Evolutionary conservation across 768 basidiomycete genomes (phyloP).

Genomic region (Calvatia gigantea): DNA sequence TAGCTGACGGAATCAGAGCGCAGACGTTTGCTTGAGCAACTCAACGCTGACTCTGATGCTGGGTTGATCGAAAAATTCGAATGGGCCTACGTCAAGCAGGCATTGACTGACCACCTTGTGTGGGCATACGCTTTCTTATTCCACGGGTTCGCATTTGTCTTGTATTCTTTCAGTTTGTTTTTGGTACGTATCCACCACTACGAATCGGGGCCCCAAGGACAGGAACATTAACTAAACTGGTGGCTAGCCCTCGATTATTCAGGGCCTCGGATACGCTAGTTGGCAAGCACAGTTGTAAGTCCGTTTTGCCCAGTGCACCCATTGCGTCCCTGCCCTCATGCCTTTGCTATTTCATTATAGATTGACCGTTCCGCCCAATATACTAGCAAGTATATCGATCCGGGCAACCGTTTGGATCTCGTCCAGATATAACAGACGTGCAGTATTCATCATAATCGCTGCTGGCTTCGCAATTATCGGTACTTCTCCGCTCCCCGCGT

Average conservation of each 20-base stretch:
- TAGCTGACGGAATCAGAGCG: constrained; percentile 55
- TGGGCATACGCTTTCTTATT: constrained; percentile 61
- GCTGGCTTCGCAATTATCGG: constrained; percentile 51
- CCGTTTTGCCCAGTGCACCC: neutral
- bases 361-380: constrained; percentile 59
- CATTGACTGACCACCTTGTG: constrained; percentile 53
- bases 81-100: constrained; percentile 55
- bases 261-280: constrained; percentile 49
- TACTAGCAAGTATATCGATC: constrained; percentile 46
- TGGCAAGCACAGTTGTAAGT: constrained; percentile 61
- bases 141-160: constrained; percentile 57
- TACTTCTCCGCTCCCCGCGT: too few species aligned
- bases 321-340: neutral
- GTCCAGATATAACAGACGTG: constrained; percentile 40
- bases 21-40: constrained; percentile 41
- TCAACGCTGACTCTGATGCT: constrained; percentile 53
- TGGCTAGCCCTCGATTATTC: constrained; percentile 55
- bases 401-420: constrained; percentile 49
- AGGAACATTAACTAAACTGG: too few species aligned
- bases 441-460: constrained; percentile 49
- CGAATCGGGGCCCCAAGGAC: too few species aligned
- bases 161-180: constrained; percentile 58
- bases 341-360: constrained; percentile 22
- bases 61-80: constrained; percentile 49
- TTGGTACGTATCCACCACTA: constrained; percentile 32